These are phyloP conservation scores for Euphrasia arctica DNA, from an alignment of 305 asterid genomes.

Conservation along the genomic window DNA sequence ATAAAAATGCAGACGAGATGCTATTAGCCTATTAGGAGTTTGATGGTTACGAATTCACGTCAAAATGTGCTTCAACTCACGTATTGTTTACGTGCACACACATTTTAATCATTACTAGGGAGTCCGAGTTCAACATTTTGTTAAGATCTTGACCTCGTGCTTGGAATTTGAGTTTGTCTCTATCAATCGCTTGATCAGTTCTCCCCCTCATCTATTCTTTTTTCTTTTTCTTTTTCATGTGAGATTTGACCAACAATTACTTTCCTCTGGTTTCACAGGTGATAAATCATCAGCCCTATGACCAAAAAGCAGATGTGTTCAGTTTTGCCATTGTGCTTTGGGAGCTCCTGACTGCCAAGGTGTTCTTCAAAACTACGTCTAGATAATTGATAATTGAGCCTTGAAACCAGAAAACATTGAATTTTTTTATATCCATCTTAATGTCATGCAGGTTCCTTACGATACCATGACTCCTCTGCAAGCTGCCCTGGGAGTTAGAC, in stretches of 20 bases:
- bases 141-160: background rate
- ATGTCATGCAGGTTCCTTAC: constrained; percentile 62
- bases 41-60: no score
- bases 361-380: constrained; percentile 21
- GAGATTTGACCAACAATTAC: background rate
- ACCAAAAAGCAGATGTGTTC: constrained; percentile 89
- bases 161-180: background rate
- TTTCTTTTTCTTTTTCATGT: no score
- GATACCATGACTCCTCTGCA: constrained; percentile 76
- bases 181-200: background rate
- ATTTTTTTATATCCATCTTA: background rate
- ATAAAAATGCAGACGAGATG: no score
- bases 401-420: background rate
- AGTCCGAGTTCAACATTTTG: background rate
- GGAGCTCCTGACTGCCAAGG: constrained; percentile 95
- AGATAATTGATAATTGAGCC: constrained; percentile 11
- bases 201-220: background rate
- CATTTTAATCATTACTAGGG: background rate
- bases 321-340: constrained; percentile 93
- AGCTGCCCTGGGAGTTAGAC: constrained; percentile 90
- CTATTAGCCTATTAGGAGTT: no score
- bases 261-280: constrained; percentile 39
- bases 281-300: constrained; percentile 85
- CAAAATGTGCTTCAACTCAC: background rate
- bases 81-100: background rate